phyloP scores from a whole-genome alignment of 139 green algal genomes.

The Trebouxia sp. region DNA sequence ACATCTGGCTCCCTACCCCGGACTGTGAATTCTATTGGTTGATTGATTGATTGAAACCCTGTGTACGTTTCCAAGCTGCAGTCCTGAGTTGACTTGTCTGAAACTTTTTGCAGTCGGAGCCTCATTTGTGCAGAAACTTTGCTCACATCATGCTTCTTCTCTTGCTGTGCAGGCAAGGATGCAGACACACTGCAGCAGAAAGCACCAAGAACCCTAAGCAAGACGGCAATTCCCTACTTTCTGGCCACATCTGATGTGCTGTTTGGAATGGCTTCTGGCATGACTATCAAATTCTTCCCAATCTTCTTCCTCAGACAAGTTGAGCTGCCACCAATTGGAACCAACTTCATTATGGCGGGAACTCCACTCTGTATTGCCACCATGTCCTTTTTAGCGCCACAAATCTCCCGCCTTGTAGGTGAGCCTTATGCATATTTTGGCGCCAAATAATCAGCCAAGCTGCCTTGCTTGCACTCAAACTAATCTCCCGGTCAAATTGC shows the following conservation, averaged over 20 bases:
- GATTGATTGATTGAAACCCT: too few relatives aligned
- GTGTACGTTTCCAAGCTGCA: too few relatives aligned
- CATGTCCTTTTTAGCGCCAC: not conserved
- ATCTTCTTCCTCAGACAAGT: constrained; percentile 57
- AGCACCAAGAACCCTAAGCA: not conserved
- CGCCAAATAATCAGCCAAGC: not conserved
- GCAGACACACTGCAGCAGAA: not conserved
- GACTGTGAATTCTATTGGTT: too few relatives aligned
- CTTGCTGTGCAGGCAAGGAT: constrained; percentile 24
- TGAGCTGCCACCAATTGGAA: constrained; percentile 7
- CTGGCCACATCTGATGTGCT: constrained; percentile 11
- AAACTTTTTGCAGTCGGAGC: too few relatives aligned
- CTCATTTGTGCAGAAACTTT: too few relatives aligned
- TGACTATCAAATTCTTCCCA: constrained; percentile 69
- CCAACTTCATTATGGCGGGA: not conserved
- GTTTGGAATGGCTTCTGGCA: constrained; percentile 22
- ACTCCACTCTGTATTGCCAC: constrained; percentile 4
- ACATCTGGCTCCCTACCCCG: too few relatives aligned
- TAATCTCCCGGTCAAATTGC: not conserved
- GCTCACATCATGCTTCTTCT: too few relatives aligned
- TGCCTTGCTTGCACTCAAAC: not conserved
- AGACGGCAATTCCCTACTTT: not conserved
- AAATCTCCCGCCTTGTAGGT: constrained; percentile 1
- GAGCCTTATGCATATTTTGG: not conserved
- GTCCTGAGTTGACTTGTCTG: too few relatives aligned